Evolutionary conservation across 331 rosid species (phyloP), one percentile per base, ranked within the genome.

Genomic region (Malus hybrid): DNA sequence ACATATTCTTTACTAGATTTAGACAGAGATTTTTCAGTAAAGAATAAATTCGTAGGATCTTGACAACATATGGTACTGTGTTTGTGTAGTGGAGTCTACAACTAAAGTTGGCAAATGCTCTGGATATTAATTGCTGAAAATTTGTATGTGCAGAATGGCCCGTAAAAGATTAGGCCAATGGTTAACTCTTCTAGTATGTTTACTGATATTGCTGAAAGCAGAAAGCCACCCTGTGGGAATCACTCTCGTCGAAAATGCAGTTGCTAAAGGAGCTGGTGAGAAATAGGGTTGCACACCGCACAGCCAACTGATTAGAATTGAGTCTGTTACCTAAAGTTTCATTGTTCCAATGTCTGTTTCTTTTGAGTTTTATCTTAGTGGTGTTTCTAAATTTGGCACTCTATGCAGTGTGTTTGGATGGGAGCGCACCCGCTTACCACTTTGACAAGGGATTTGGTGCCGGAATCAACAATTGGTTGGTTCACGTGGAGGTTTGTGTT

Each of bases 341-440:
- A 62, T 44, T 28, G 28, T 7, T 62, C 3, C 13, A 16, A 46
- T 28, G 34, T 29, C 31, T 5, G n/a, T 73, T 60, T 73, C 59
- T 60, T 50, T 39, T 10, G 42, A 27, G 28, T 59, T 24, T 39
- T 28, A 24, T 27, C 10, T 5, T 24, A 2, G 5, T 10, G 2
- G 12, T 34, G 76, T 60, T 72, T 60, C 71, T 11, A 76, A 69
- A 64, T 76, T 79, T 56, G 52, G 75, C 63, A 44, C 72, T 24
- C 65, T 48, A 13, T 74, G 82, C 96, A 95, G 98, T 95, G 78
- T 95, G 99, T 83, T 83, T 95, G 86, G 99, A 95, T 72, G 99
- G 99, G 64, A 92, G 96, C 74, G 90, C 99, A 7, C 91, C 99
- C 12, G 99, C 96, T 72, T 95, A 92, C 75, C 99, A 95, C 80